phyloP scores from a whole-genome alignment of 441 rosid genomes.

The Flueggea neowawraea region DNA sequence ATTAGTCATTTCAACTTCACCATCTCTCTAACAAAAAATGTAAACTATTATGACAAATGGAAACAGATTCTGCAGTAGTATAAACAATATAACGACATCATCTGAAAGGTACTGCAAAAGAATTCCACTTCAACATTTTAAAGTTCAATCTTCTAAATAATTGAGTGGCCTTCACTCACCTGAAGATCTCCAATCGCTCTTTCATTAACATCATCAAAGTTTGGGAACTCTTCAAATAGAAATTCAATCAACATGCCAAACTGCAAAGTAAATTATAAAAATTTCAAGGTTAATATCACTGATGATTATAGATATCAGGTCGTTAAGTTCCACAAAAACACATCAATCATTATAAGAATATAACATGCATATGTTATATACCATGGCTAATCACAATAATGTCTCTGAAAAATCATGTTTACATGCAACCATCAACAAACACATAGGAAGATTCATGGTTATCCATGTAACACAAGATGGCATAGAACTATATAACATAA shows the following conservation, averaged over 20 bases:
- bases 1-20: not conserved
- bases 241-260: conserved; percentile 96
- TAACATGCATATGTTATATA: too few relatives aligned
- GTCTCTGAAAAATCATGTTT: too few relatives aligned
- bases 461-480: too few relatives aligned
- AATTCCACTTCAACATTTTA: not conserved
- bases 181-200: conserved; percentile 87
- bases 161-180: conserved; percentile 25
- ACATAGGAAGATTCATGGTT: too few relatives aligned
- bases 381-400: too few relatives aligned
- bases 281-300: not conserved
- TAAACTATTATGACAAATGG: too few relatives aligned
- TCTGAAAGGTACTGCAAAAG: not conserved
- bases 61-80: not conserved
- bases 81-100: not conserved
- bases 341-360: too few relatives aligned
- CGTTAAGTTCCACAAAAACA: not conserved
- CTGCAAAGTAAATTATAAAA: conserved; percentile 39
- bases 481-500: too few relatives aligned
- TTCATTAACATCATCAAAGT: conserved; percentile 61
- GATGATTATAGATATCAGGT: not conserved
- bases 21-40: not conserved
- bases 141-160: not conserved
- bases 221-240: conserved; percentile 79
- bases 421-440: too few relatives aligned